Conservation (phyloP, 2,329 filamentous ascomycete species). For the Paecilomyces fulvus region DNA sequence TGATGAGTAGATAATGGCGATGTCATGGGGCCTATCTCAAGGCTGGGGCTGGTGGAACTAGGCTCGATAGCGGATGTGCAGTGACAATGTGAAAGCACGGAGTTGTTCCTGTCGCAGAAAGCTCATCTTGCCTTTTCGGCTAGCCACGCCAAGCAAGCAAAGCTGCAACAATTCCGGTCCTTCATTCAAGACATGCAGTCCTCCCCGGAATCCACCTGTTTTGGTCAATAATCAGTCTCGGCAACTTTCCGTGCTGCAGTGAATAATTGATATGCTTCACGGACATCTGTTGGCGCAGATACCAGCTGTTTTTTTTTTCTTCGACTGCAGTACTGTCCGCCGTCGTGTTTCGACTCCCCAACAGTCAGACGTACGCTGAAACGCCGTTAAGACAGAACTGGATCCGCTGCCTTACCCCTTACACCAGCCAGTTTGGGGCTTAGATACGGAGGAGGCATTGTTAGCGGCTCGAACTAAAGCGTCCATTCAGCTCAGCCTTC, state of each 20-base stretch:
- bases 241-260: not conserved
- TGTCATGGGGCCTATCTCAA: not conserved
- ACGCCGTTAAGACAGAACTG: not conserved
- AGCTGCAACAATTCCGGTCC: not conserved
- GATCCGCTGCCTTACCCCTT: not conserved
- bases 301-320: not conserved
- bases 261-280: not conserved
- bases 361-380: slow-evolving; percentile 1
- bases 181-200: not conserved
- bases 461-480: not conserved
- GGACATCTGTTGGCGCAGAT: not conserved
- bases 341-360: slow-evolving; percentile 4
- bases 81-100: not conserved
- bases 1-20: not conserved
- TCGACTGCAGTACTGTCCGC: slow-evolving; percentile 1
- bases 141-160: not conserved
- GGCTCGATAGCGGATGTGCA: not conserved
- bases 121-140: not conserved
- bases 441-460: not conserved
- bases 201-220: not conserved
- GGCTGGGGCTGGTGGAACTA: not conserved
- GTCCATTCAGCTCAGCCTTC: not conserved
- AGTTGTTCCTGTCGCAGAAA: not conserved
- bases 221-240: not conserved
- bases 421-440: not conserved